Conservation (phyloP, 306 rosid genomes). For the Cucumis melo region DNA sequence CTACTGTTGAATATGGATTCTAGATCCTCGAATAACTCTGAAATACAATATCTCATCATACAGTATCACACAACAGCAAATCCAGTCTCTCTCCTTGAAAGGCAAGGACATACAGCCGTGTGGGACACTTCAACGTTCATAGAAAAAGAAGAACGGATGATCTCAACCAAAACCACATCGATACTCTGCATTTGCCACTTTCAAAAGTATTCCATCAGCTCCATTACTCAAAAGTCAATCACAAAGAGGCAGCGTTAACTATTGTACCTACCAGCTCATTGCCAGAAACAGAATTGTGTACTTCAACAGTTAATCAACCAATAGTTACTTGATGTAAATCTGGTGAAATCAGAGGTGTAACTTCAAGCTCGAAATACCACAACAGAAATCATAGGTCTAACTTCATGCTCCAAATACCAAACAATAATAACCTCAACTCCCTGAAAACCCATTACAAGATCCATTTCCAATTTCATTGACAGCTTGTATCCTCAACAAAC, state of each 20-base stretch:
- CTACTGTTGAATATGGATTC: not conserved
- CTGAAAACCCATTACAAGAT: not conserved
- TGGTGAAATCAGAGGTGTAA: not conserved
- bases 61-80: not conserved
- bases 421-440: not conserved
- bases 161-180: not conserved
- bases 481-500: not conserved
- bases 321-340: not conserved
- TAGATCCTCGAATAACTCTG: not conserved
- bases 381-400: not conserved
- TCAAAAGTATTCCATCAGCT: not conserved
- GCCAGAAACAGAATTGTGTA: not conserved
- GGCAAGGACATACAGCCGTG: not conserved
- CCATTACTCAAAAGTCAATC: not conserved
- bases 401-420: not conserved
- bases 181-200: not conserved
- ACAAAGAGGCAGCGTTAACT: not conserved
- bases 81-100: not conserved
- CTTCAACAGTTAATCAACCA: not conserved
- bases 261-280: not conserved
- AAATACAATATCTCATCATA: not conserved
- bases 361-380: not conserved
- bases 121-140: not conserved
- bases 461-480: not conserved
- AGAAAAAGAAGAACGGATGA: not conserved